Base-by-base conservation (phyloP, 2,329 filamentous ascomycete genomes). In the Neofusicoccum laricinum region DNA sequence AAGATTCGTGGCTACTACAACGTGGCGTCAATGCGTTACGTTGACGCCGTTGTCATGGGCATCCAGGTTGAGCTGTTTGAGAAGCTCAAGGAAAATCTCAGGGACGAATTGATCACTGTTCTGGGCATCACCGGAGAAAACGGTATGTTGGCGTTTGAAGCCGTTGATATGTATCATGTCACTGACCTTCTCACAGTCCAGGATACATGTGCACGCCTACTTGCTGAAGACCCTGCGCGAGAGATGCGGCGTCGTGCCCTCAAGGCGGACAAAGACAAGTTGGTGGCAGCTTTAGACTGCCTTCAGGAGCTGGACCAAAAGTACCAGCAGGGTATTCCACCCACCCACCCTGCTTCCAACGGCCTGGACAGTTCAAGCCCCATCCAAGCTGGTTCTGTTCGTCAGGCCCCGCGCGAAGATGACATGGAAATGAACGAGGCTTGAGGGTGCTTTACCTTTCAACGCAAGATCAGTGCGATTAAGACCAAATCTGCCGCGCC, bases 1-100 rank as follows among this genome's bases (percentile, higher is more conserved):
- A 86, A 86, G 3, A 82, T 91, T 49, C 80, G 88, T 0, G 88
- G 85, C 0, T 93, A 92, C 73, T 93, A 93, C 71, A 81, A 85
- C 51, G 84, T 89, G 4, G 89, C 90, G 0, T 84, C 86, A 0
- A 77, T 82, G 38, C 84, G 89, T 1, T 90, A 92, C 69, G 81
- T 86, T 0, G 89, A 93, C 32, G 71, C 72, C 0, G 70, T 84
- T 4, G 76, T 71, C 30, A 75, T 77, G 68, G 69, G 77, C 1
- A 70, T 81, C 1, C 70, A 77, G n/a, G 71, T 66, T 0, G 75
- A 79, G 46, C 68, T 79, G 38, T 49, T 64, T 3, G 62, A 58
- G 4, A 64, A 40, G 32, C 21, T 64, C 8, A 51, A 51, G 43
- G 32, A 36, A 8, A 43, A 12, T 4, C 51, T 64, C 4, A 36